Evolutionary conservation across 192 early-diverging fungal genomes (phyloP).

Genomic region (Coemansia sp.): DNA sequence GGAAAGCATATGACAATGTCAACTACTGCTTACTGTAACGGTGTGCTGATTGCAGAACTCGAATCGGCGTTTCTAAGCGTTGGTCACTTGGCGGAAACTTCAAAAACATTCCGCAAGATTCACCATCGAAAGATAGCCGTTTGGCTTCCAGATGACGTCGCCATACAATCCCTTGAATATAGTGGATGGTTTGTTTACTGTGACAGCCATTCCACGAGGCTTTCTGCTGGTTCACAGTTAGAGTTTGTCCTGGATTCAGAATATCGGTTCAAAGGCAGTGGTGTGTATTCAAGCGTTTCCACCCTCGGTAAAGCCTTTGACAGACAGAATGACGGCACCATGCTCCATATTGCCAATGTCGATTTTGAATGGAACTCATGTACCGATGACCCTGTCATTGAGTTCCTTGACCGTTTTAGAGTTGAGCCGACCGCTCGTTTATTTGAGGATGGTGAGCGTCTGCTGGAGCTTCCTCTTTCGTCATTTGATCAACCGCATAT

Average conservation of each 20-base stretch:
- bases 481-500: background rate
- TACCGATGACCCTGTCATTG: constrained; percentile 78
- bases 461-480: too few species aligned
- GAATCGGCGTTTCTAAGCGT: constrained; percentile 79
- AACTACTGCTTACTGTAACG: constrained; percentile 58
- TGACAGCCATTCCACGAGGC: constrained; percentile 7
- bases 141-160: constrained; percentile 25
- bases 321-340: constrained; percentile 55
- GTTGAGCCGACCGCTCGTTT: constrained; percentile 62
- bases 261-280: constrained; percentile 59
- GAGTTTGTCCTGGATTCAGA: constrained; percentile 81
- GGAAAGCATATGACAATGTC: constrained; percentile 65
- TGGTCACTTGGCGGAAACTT: constrained; percentile 61
- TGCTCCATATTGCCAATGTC: constrained; percentile 75
- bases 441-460: constrained; percentile 64
- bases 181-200: constrained; percentile 77
- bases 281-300: constrained; percentile 64
- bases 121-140: constrained; percentile 68
- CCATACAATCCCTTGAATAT: constrained; percentile 38
- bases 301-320: constrained; percentile 66
- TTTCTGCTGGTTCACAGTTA: constrained; percentile 59
- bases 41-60: constrained; percentile 67
- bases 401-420: constrained; percentile 57
- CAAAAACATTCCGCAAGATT: constrained; percentile 71
- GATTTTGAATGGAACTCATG: constrained; percentile 64